phyloP scores from a whole-genome alignment of 331 rosid species.

The Rhamnella rubrinervis region DNA sequence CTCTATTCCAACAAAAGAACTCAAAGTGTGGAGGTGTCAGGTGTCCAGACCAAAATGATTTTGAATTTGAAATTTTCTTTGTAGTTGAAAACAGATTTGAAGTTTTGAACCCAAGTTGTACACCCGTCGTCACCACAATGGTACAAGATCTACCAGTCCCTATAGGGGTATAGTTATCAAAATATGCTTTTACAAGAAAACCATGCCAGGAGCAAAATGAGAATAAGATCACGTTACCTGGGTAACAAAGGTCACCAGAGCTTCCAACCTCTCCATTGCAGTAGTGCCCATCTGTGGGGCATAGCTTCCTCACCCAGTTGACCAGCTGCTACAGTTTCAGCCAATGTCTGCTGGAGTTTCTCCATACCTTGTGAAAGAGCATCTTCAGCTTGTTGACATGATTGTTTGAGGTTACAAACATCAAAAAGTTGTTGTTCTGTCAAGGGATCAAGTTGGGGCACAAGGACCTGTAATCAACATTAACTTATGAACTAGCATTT shows the following conservation, averaged over 20 bases:
- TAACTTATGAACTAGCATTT: slow-evolving; percentile 14
- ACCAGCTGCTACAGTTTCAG: slow-evolving; percentile 57
- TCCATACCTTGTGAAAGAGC: slow-evolving; percentile 95
- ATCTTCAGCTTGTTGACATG: slow-evolving; percentile 95
- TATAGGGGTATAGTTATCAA: too few species aligned
- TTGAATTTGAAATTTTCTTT: too few species aligned
- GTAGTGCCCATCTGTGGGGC: slow-evolving; percentile 46
- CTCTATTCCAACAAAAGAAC: too few species aligned
- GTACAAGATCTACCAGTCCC: too few species aligned
- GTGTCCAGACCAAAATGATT: too few species aligned
- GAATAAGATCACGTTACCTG: slow-evolving; percentile 47
- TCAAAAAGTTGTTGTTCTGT: slow-evolving; percentile 61
- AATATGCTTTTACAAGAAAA: too few species aligned
- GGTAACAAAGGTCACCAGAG: slow-evolving; percentile 62
- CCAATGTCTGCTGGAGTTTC: slow-evolving; percentile 66
- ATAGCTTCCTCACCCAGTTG: slow-evolving; percentile 43
- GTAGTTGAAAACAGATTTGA: too few species aligned
- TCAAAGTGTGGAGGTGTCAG: too few species aligned
- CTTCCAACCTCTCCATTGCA: slow-evolving; percentile 83
- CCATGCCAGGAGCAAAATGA: too few species aligned
- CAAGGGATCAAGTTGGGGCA: slow-evolving; percentile 60
- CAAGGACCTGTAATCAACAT: slow-evolving; percentile 59
- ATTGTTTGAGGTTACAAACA: slow-evolving; percentile 54
- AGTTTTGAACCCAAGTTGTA: too few species aligned
- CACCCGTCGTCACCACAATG: too few species aligned